Conservation (phyloP, 441 rosid species). For the Pelargonium cotyledonis region DNA sequence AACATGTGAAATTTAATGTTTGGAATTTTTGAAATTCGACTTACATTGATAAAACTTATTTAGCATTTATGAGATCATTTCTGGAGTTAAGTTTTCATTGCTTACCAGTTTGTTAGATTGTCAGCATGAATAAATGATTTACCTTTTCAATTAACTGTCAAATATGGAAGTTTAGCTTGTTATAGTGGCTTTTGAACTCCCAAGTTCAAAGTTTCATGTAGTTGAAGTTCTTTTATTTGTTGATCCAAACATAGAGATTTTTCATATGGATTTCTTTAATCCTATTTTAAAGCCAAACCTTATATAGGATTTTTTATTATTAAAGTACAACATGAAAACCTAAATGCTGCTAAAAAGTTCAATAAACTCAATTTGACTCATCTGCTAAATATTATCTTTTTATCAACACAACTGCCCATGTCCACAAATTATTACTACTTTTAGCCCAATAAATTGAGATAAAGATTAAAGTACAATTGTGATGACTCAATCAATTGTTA, state of each 20-base stretch:
- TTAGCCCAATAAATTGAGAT: background rate
- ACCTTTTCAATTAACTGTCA: background rate
- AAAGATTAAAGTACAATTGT: background rate
- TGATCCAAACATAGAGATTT: background rate
- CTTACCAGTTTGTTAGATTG: background rate
- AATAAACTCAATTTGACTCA: background rate
- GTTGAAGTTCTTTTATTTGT: too few species aligned
- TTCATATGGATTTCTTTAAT: background rate
- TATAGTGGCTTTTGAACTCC: background rate
- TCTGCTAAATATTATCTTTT: background rate
- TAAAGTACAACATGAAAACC: background rate
- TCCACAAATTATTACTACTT: background rate
- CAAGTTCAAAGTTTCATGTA: background rate
- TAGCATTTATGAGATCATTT: background rate
- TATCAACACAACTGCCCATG: background rate
- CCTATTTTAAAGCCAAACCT: background rate
- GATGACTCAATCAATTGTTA: background rate
- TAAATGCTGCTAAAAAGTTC: background rate
- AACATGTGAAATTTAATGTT: background rate
- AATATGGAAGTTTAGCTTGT: background rate
- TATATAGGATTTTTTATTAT: too few species aligned
- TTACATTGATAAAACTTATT: too few species aligned
- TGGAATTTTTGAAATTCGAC: background rate
- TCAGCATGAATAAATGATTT: background rate
- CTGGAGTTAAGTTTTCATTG: background rate